Evolutionary conservation across 805 yeast genomes (phyloP), one percentile per base, ranked within the genome.

Genomic region (Kodamaea kaohsiungensis): DNA sequence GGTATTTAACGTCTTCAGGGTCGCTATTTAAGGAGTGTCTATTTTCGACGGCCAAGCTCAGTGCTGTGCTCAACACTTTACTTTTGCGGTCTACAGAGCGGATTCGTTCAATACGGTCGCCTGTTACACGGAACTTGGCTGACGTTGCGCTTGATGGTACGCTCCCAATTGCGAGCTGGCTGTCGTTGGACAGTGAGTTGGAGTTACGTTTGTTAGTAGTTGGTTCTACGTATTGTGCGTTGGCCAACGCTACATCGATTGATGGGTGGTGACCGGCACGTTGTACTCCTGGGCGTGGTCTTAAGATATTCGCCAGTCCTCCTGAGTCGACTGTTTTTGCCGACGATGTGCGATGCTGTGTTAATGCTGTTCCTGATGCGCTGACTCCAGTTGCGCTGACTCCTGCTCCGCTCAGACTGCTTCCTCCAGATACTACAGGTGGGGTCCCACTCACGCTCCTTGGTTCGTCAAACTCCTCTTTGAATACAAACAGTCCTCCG

Each of bases 401-500:
- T 16, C 9, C 17, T 16, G 22, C 45, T 12, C 25, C 18, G 9
- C 42, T 38, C 42, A 16, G 18, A 38, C 42, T 38, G 18, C 42
- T 16, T 15, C 42, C 18, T 16, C 42, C 42, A 38, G 18, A 15
- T 15, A n/a, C 42, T 16, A 16, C 18, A 8, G 52, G 46, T 30
- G 35, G 16, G 35, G 39, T 18, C 38, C 52, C 19, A 8, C 8
- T 19, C 8, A 22, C 17, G 15, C 42, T 38, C 8, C 19, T 19
- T 8, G 22, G 6, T 15, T 61, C 71, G 50, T 70, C 71, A 51
- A 69, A 68, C 38, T 65, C 64, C 52, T 71, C 76, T 48, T 59
- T 58, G 51, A 70, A 71, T 3, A 69, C 49, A 54, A 67, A 67
- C 17, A 37, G 52, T 17, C 45, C 45, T 15, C 45, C 45, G 3